Conservation (phyloP, 2,329 filamentous ascomycete species). For the Pestalotiopsis sp. region DNA sequence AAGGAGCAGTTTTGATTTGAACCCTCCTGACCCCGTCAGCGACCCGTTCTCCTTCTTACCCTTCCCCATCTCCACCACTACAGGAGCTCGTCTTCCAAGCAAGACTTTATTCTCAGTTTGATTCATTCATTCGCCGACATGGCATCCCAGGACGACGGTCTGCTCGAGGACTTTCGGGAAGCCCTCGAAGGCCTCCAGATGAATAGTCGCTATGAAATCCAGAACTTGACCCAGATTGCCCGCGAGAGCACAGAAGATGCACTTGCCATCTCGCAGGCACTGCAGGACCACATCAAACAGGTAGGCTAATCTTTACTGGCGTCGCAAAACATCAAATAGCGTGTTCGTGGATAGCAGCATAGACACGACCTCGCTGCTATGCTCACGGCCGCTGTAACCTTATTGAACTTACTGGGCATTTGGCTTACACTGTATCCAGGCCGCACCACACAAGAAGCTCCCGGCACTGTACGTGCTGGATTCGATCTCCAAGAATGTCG, state of each 20-base stretch:
- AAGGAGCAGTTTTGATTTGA: conserved; percentile 10
- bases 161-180: conserved; percentile 92
- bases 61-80: conserved; percentile 12
- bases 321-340: neutral
- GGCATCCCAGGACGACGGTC: conserved; percentile 69
- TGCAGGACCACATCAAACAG: conserved; percentile 92
- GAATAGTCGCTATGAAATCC: conserved; percentile 94
- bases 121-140: conserved; percentile 32
- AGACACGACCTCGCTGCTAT: neutral
- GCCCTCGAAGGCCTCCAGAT: conserved; percentile 88
- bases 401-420: neutral
- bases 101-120: neutral
- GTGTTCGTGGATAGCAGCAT: conserved; percentile 11
- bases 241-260: conserved; percentile 97
- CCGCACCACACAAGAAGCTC: conserved; percentile 83
- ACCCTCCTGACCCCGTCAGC: neutral
- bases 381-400: neutral
- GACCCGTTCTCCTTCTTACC: neutral
- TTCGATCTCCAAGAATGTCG: conserved; percentile 98
- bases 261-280: conserved; percentile 84
- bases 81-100: neutral
- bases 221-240: conserved; percentile 95
- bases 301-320: conserved; percentile 60
- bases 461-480: conserved; percentile 97
- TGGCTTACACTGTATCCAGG: conserved; percentile 60